Conservation (phyloP, 169 alveolate genomes). For the Plasmodium billcollinsi region DNA sequence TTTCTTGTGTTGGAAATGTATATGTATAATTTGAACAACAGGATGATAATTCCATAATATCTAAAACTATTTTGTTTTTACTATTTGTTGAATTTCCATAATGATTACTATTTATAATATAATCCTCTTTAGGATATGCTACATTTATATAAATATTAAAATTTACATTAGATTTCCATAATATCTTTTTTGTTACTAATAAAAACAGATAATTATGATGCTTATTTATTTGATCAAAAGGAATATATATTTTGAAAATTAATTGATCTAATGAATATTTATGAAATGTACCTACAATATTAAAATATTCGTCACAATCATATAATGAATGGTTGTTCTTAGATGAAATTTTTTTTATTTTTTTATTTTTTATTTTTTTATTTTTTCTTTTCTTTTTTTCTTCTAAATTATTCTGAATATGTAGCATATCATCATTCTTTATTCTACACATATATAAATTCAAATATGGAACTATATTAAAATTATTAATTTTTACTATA, state of each 20-base stretch:
- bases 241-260: slow-evolving; percentile 27
- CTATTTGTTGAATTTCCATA: background rate
- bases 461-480: slow-evolving; percentile 29
- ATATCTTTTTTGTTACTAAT: slow-evolving; percentile 25
- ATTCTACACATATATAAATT: slow-evolving; percentile 38
- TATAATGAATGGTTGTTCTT: too few relatives aligned
- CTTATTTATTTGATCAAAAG: background rate
- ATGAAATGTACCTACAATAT: slow-evolving; percentile 6
- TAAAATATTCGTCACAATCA: background rate
- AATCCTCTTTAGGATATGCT: background rate
- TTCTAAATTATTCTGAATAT: slow-evolving; percentile 1
- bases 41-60: slow-evolving; percentile 29
- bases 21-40: slow-evolving; percentile 17
- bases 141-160: slow-evolving; percentile 16
- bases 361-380: slow-evolving; percentile 13
- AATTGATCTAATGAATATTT: slow-evolving; percentile 37
- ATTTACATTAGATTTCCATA: background rate
- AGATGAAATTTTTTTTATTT: background rate
- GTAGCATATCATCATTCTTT: background rate
- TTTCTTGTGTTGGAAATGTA: background rate
- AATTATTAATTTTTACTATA: slow-evolving; percentile 28
- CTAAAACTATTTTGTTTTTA: slow-evolving; percentile 6
- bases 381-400: slow-evolving; percentile 17
- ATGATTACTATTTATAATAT: too few relatives aligned
- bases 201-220: slow-evolving; percentile 35